Conservation (phyloP, 805 yeast species). For the Teunomyces funiuensis region DNA sequence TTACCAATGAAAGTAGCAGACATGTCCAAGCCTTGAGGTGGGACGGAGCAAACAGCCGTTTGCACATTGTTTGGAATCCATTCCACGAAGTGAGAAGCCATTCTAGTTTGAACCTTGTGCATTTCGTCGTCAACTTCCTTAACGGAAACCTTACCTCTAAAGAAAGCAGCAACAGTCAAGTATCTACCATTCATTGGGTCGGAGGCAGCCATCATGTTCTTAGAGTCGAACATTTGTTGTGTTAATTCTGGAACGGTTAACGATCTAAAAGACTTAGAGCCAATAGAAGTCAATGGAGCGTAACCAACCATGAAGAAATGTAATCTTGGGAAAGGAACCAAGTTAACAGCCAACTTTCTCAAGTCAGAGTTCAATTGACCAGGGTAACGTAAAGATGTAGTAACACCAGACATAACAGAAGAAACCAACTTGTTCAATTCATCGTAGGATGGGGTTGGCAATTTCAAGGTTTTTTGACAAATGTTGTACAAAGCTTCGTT, state of each 20-base stretch:
- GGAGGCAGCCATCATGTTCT: conserved; percentile 94
- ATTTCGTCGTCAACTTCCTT: conserved; percentile 95
- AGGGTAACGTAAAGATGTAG: conserved; percentile 91
- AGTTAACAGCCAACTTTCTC: conserved; percentile 89
- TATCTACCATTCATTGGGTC: conserved; percentile 90
- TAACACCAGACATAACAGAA: conserved; percentile 92
- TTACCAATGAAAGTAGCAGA: conserved; percentile 92
- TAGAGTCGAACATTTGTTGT: conserved; percentile 89
- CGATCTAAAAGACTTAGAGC: conserved; percentile 79
- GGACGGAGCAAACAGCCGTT: conserved; percentile 88
- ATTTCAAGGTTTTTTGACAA: conserved; percentile 81
- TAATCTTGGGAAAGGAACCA: conserved; percentile 93
- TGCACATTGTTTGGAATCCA: conserved; percentile 97
- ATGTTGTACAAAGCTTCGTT: conserved; percentile 91
- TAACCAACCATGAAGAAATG: conserved; percentile 95
- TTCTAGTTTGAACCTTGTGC: conserved; percentile 78
- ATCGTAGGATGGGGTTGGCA: conserved; percentile 72
- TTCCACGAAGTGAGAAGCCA: conserved; percentile 82
- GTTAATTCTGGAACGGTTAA: conserved; percentile 88
- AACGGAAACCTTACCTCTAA: conserved; percentile 89
- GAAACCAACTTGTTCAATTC: conserved; percentile 84
- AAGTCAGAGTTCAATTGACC: conserved; percentile 93
- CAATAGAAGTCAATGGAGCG: conserved; percentile 84
- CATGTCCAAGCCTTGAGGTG: conserved; percentile 84
- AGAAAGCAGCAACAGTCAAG: conserved; percentile 90